phyloP scores from a whole-genome alignment of 192 early-diverging fungal genomes.

The Dissophora ornata region DNA sequence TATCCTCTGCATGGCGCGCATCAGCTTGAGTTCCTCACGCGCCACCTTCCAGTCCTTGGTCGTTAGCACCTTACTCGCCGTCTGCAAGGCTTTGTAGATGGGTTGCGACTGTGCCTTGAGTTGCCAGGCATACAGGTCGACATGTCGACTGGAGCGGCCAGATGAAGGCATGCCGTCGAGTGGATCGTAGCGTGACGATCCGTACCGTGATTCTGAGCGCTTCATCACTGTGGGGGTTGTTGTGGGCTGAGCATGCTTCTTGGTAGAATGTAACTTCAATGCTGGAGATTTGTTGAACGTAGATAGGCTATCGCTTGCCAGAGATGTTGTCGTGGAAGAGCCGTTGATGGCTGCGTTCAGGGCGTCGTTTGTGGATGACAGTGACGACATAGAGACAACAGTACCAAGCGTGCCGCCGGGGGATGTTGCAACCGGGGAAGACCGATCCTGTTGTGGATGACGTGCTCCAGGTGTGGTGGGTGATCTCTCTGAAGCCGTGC shows the following conservation, averaged over 20 bases:
- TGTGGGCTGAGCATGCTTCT: slow-evolving; percentile 43
- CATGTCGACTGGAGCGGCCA: slow-evolving; percentile 17
- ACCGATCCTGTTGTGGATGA: slow-evolving; percentile 11
- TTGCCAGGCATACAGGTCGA: slow-evolving; percentile 48
- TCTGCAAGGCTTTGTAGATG: slow-evolving; percentile 67
- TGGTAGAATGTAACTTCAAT: slow-evolving; percentile 27
- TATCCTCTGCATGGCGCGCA: slow-evolving; percentile 71
- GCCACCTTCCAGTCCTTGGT: slow-evolving; percentile 87
- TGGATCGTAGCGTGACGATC: slow-evolving; percentile 23
- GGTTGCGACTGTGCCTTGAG: slow-evolving; percentile 66
- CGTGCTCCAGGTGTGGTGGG: slow-evolving; percentile 29
- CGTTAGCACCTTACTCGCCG: slow-evolving; percentile 72
- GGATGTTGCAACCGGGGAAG: slow-evolving; percentile 23
- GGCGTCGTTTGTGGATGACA: slow-evolving; percentile 8
- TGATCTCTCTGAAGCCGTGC: slow-evolving; percentile 44
- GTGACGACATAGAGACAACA: slow-evolving; percentile 5
- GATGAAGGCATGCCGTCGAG: slow-evolving; percentile 20
- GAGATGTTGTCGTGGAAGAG: not conserved
- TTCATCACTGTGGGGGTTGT: slow-evolving; percentile 43
- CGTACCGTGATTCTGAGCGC: slow-evolving; percentile 37
- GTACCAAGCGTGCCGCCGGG: slow-evolving; percentile 9
- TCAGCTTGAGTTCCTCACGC: slow-evolving; percentile 76
- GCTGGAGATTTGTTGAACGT: not conserved
- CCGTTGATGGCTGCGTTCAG: slow-evolving; percentile 6
- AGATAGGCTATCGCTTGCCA: not conserved